Evolutionary conservation across 1,284 basidiomycete genomes (phyloP).

Genomic region (Marasmius fiardii): DNA sequence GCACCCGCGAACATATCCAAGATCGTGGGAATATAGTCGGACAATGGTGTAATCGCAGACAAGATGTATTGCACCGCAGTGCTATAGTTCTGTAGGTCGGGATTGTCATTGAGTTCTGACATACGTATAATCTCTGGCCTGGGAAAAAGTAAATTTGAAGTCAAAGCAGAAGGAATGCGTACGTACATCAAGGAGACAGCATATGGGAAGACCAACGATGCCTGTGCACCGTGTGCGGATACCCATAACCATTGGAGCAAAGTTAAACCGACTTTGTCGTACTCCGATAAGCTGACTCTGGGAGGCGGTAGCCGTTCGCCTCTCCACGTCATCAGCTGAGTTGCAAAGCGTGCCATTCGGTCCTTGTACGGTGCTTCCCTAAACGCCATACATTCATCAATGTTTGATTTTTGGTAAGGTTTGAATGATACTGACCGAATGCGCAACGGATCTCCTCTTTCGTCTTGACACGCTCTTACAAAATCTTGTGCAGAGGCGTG

Average conservation of each 20-base stretch:
- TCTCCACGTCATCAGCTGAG: conserved; percentile 64
- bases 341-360: conserved; percentile 52
- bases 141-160: conserved; percentile 11
- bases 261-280: conserved; percentile 85
- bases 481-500: conserved; percentile 69
- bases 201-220: conserved; percentile 70
- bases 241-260: conserved; percentile 80
- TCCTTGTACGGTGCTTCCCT: conserved; percentile 59
- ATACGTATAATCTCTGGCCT: conserved; percentile 79
- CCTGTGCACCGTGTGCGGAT: conserved; percentile 64
- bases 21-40: conserved; percentile 59
- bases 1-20: conserved; percentile 59
- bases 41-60: conserved; percentile 64
- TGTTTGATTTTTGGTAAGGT: conserved; percentile 1
- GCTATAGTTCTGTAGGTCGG: conserved; percentile 70
- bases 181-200: conserved; percentile 73
- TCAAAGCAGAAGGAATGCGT: not conserved
- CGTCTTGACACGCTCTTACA: conserved; percentile 55
- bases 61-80: conserved; percentile 73
- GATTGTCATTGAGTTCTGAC: conserved; percentile 78
- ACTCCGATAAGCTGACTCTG: conserved; percentile 76
- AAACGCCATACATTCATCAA: conserved; percentile 6
- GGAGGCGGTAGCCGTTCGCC: conserved; percentile 81
- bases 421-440: conserved; percentile 40
- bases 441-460: conserved; percentile 62